Conservation (phyloP, 139 green algal species). For the Coelastrella sp. region DNA sequence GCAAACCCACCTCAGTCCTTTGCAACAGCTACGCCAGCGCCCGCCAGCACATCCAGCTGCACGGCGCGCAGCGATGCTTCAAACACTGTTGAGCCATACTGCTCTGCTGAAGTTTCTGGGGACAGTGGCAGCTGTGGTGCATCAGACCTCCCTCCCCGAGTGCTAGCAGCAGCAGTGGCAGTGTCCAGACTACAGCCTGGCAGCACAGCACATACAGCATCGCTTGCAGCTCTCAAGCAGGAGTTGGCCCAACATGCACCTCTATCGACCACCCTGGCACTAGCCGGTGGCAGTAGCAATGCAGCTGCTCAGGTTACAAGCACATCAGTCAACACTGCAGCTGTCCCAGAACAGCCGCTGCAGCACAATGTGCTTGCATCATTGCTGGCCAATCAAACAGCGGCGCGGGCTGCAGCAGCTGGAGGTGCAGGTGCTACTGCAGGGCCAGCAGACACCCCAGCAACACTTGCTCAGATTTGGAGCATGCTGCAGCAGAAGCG, state of each 20-base stretch:
- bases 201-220: neutral
- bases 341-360: neutral
- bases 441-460: neutral
- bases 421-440: neutral
- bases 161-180: slow-evolving; percentile 4
- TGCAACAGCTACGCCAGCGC: neutral
- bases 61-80: neutral
- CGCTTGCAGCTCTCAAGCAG: neutral
- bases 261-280: neutral
- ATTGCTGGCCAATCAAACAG: neutral
- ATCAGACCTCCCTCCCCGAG: neutral
- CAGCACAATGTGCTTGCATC: neutral
- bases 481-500: slow-evolving; percentile 9
- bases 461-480: neutral
- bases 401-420: neutral
- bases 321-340: neutral
- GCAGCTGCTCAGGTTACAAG: neutral
- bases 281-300: neutral
- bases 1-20: slow-evolving; percentile 6
- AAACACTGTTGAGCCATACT: neutral
- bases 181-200: neutral
- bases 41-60: neutral
- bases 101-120: neutral
- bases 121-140: neutral
- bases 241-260: slow-evolving; percentile 8